These are phyloP conservation scores for Aeschynomene evenia DNA, from an alignment of 306 rosid species.

Conservation along the genomic window DNA sequence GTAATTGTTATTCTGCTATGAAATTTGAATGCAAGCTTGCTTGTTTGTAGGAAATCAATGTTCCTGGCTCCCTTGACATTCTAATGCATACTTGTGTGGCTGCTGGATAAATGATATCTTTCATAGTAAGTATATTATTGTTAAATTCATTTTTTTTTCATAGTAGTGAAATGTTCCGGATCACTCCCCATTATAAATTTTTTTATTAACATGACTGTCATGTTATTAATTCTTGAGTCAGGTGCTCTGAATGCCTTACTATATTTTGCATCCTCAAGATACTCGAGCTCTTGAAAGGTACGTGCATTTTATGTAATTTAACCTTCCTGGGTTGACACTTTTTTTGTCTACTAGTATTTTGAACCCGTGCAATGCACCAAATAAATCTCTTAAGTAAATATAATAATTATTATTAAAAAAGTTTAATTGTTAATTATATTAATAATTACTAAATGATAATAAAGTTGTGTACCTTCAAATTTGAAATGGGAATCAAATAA, in stretches of 20 bases:
- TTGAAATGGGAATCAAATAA: no score
- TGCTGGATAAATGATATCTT: slow-evolving; percentile 36
- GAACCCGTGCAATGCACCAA: no score
- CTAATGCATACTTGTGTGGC: slow-evolving; percentile 38
- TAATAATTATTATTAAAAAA: no score
- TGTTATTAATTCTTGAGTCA: slow-evolving; percentile 37
- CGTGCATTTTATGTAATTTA: not conserved
- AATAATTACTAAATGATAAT: no score
- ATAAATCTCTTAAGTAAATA: no score
- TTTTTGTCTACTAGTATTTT: no score
- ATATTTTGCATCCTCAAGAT: slow-evolving; percentile 38
- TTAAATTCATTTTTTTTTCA: not conserved
- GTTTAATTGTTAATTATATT: no score
- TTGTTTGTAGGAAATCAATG: slow-evolving; percentile 37
- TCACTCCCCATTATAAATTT: slow-evolving; percentile 25
- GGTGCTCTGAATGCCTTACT: slow-evolving; percentile 45
- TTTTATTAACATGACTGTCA: slow-evolving; percentile 35
- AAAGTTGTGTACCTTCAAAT: no score
- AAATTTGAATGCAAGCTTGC: slow-evolving; percentile 24
- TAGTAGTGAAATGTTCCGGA: slow-evolving; percentile 10
- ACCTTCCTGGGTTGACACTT: not conserved
- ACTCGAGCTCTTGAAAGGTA: slow-evolving; percentile 60
- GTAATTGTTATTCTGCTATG: not conserved
- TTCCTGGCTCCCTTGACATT: slow-evolving; percentile 41
- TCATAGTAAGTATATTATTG: slow-evolving; percentile 41